Percentiles rank a stretch among this genome's conserved stretches.
Evolutionary conservation across 106 monocot genomes (phyloP).

Genomic region (Ottelia alismoides): DNA sequence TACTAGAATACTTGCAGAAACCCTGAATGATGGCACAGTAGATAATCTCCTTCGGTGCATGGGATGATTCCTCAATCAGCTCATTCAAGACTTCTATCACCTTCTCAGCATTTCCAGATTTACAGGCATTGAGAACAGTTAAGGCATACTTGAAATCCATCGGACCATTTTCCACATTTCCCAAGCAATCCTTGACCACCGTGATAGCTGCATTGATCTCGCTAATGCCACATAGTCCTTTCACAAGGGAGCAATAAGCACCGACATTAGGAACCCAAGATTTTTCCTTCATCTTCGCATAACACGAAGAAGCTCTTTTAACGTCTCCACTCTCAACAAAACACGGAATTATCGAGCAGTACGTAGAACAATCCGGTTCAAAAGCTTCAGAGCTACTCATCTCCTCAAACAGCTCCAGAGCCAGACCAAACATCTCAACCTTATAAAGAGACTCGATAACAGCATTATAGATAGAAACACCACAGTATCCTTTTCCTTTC

Average conservation of each 20-base stretch:
- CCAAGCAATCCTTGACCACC: slow-evolving; percentile 82
- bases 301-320: slow-evolving; percentile 58
- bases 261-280: slow-evolving; percentile 39
- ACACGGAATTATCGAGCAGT: slow-evolving; percentile 64
- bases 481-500: slow-evolving; percentile 44
- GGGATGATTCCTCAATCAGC: slow-evolving; percentile 66
- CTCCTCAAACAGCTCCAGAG: slow-evolving; percentile 50
- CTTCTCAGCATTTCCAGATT: slow-evolving; percentile 44
- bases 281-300: slow-evolving; percentile 55
- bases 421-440: slow-evolving; percentile 31
- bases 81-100: slow-evolving; percentile 65
- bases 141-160: slow-evolving; percentile 88
- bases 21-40: slow-evolving; percentile 81
- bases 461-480: slow-evolving; percentile 63
- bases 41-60: slow-evolving; percentile 48
- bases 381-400: slow-evolving; percentile 30
- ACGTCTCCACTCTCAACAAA: slow-evolving; percentile 51
- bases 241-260: slow-evolving; percentile 70
- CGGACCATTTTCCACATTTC: slow-evolving; percentile 66
- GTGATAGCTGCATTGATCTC: slow-evolving; percentile 66
- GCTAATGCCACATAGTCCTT: slow-evolving; percentile 54
- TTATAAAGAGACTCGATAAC: slow-evolving; percentile 54
- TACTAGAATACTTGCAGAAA: slow-evolving; percentile 66
- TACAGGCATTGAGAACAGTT: slow-evolving; percentile 53
- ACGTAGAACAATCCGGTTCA: slow-evolving; percentile 56